Percentiles rank a stretch among this genome's conserved stretches.
Conservation (phyloP, 768 basidiomycete species). For the Suillus clintonianus region DNA sequence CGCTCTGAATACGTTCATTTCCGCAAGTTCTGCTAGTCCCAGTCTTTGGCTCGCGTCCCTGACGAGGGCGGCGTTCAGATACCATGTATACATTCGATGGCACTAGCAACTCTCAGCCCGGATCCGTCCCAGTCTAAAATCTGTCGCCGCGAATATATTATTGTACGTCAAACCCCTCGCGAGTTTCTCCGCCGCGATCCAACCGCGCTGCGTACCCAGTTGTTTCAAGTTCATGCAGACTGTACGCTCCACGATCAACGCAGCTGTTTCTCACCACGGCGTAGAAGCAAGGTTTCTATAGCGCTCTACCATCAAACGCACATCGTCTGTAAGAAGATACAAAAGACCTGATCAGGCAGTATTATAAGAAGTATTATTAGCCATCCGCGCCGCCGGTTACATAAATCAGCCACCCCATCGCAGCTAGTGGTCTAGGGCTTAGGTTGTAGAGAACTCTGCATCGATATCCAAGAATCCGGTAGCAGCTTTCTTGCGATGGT, state of each 20-base stretch:
- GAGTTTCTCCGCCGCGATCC: too few species aligned
- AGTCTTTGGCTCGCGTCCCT: not conserved
- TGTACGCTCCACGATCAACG: not conserved
- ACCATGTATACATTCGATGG: slow-evolving; percentile 51
- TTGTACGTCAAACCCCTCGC: slow-evolving; percentile 37
- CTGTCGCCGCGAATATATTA: slow-evolving; percentile 9
- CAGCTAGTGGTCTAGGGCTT: not conserved
- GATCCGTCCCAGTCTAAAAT: slow-evolving; percentile 27
- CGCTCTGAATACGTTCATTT: slow-evolving; percentile 42
- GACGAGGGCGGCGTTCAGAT: not conserved
- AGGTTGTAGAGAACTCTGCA: slow-evolving; percentile 16
- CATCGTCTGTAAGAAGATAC: slow-evolving; percentile 63
- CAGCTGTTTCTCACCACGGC: slow-evolving; percentile 7
- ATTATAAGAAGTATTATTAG: not conserved
- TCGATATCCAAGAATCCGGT: slow-evolving; percentile 65
- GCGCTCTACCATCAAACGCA: slow-evolving; percentile 51
- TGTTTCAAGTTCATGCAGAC: too few species aligned
- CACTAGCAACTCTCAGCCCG: slow-evolving; percentile 54
- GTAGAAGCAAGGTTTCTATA: slow-evolving; percentile 69
- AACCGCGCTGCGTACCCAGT: too few species aligned
- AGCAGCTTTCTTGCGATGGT: slow-evolving; percentile 62
- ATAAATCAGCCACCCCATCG: not conserved
- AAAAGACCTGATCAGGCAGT: slow-evolving; percentile 35
- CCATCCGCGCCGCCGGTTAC: not conserved
- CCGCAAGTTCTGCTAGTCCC: slow-evolving; percentile 30